Base-by-base conservation (phyloP, 2,329 filamentous ascomycete species). In the Fusarium miscanthi region DNA sequence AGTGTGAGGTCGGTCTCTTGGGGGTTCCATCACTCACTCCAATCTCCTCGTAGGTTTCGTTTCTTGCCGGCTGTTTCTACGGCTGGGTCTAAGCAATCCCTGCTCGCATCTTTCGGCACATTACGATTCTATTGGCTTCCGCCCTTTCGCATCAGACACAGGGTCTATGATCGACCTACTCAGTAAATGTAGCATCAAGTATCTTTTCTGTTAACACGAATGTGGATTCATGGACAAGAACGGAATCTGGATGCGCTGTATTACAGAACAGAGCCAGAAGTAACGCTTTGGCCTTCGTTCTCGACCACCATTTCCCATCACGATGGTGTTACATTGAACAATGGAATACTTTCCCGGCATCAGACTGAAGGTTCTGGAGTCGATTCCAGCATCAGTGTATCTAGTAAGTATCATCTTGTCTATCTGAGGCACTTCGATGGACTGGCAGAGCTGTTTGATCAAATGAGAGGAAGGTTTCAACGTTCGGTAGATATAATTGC, bases 151-250 rank as follows among this genome's bases (percentile, higher is more conserved):
- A 6, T n/a, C 31, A 10, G 48, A 13, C 21, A 23, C 30, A 35
- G 38, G 43, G 64, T 51, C 6, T 23, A n/a, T 48, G 16, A 42
- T 25, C 23, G 19, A 38, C 17, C 13, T n/a, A 45, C 16, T 27
- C 21, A 27, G 31, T 35, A 42, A 40, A 58, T 64, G 58, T 69
- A 69, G 12, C 45, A n/a, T 13, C 19, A 69, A 69, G 58, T 69
- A 58, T 23, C 12, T 21, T 51, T 10, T 25, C 27, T 25, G 41
- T 17, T 25, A 25, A 42, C 27, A 35, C 33, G 11, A n/a, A 41
- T 30, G 16, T 31, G 27, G 41, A 43, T 35, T 40, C 12, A 45
- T 33, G n/a, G 23, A 23, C 23, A 23, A 27, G 11, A n/a, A 45
- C 8, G 6, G 27, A 30, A 31, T 31, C 6, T 33, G 27, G 7